Evolutionary conservation across 495 filamentous ascomycete genomes (phyloP).

Genomic region (Parmelia sp.): DNA sequence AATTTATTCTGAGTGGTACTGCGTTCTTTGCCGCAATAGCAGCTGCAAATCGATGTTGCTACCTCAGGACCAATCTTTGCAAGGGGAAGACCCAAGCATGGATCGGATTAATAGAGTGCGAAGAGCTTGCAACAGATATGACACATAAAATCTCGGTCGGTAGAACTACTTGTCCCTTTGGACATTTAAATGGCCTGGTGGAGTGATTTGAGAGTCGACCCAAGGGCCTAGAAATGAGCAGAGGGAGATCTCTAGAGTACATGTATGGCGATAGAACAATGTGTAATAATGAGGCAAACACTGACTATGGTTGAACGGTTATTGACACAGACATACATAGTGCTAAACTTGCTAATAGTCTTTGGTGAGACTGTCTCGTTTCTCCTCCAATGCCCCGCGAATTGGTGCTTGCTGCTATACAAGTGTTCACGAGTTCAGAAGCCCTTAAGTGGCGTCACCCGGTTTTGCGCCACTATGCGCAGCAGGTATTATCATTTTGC

Average conservation of each 20-base stretch:
- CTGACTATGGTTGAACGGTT: too few species aligned
- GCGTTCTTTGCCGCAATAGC: neutral
- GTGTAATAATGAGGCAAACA: too few species aligned
- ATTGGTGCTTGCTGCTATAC: too few species aligned
- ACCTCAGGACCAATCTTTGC: neutral
- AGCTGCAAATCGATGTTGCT: neutral
- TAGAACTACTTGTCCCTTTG: neutral
- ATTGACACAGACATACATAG: too few species aligned
- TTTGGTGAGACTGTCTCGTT: neutral
- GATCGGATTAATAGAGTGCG: neutral
- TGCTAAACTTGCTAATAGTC: neutral
- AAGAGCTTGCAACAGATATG: neutral
- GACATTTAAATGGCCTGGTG: neutral
- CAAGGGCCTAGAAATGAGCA: too few species aligned
- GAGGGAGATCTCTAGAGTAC: too few species aligned
- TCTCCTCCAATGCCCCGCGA: neutral
- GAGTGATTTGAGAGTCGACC: neutral
- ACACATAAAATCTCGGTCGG: neutral
- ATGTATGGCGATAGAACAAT: too few species aligned
- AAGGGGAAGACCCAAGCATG: neutral
- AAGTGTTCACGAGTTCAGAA: too few species aligned
- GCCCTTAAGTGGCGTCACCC: neutral
- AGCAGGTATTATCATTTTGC: neutral
- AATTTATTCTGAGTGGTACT: neutral
- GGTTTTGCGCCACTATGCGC: neutral